Evolutionary conservation across 257 asterid genomes (phyloP).

Genomic region (Vinca minor): DNA sequence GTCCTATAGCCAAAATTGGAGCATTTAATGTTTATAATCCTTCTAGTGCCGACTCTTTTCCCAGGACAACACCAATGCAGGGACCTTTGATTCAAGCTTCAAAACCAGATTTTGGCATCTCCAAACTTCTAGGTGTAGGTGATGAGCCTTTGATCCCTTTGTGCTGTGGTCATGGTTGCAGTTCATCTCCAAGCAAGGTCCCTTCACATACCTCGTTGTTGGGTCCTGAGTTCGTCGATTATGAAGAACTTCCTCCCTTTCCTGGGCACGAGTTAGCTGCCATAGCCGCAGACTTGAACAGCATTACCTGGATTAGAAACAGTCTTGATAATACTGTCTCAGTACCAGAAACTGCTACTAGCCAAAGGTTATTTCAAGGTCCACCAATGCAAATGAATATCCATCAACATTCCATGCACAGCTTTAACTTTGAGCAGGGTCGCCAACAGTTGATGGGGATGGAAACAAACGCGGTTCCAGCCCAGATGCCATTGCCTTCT

Average conservation of each 20-base stretch:
- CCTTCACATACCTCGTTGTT: conserved; percentile 43
- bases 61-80: conserved; percentile 31
- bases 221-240: conserved; percentile 81
- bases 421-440: conserved; percentile 22
- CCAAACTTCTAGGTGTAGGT: conserved; percentile 25
- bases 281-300: conserved; percentile 56
- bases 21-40: conserved; percentile 48
- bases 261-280: conserved; percentile 45
- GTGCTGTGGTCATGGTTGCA: conserved; percentile 75
- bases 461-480: conserved; percentile 18
- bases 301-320: conserved; percentile 61
- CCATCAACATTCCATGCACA: conserved; percentile 16
- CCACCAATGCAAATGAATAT: conserved; percentile 14
- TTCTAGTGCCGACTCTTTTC: conserved; percentile 20
- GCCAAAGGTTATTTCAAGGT: conserved; percentile 15
- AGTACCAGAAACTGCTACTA: conserved; percentile 17
- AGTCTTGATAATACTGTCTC: conserved; percentile 38
- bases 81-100: conserved; percentile 38
- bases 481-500: conserved; percentile 25
- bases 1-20: conserved; percentile 55
- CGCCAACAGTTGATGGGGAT: conserved; percentile 15
- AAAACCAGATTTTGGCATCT: conserved; percentile 25
- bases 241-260: conserved; percentile 48
- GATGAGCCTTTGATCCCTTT: conserved; percentile 46
- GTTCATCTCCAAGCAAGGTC: conserved; percentile 24